Base-by-base conservation (phyloP, 176 grass and related monocot species). In the Typha latifolia region DNA sequence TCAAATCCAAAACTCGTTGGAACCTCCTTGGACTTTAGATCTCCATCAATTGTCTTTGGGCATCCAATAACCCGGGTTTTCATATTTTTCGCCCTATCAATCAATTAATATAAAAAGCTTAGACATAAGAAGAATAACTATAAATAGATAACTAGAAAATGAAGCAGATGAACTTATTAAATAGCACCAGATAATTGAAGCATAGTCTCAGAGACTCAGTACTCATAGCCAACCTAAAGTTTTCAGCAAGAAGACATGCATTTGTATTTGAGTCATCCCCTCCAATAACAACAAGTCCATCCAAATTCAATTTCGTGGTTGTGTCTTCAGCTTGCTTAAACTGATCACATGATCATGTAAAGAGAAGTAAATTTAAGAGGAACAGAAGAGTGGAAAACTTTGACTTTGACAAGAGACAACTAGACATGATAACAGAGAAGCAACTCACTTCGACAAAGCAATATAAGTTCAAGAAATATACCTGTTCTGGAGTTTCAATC, bases 221-320 rank as follows among this genome's bases (percentile, higher is more conserved):
- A n/a, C n/a, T n/a, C n/a, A n/a, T n/a, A n/a, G n/a, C n/a, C n/a
- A n/a, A 99, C 95, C 89, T 90, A 65, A 93, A 99, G 74, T 94
- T 89, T 75, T 99, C 89, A 49, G 79, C 95, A 29, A 93, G 89
- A 24, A 99, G 89, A 67, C 95, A 99, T 23, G 95, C 95, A 62
- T 99, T 99, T 20, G 95, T 99, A 77, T 99, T 99, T 72, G 95
- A 99, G 77, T 99, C 89, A 61, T 99, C 95, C 67, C 95, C 95
- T 67, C 95, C 95, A 70, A 99, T 99, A 67, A 99, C 95, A 74
- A 99, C 86, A 66, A 99, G 85, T 15, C 95, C 95, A 77, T 99
- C 89, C 68, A 99, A 82, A 81, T 90, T 83, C 57, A 99, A 86
- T 52, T 85, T 92, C 47, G 61, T 78, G 27, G 61, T 81, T 13